Base-by-base conservation (phyloP, 306 rosid species). In the Citrullus colocynthis region DNA sequence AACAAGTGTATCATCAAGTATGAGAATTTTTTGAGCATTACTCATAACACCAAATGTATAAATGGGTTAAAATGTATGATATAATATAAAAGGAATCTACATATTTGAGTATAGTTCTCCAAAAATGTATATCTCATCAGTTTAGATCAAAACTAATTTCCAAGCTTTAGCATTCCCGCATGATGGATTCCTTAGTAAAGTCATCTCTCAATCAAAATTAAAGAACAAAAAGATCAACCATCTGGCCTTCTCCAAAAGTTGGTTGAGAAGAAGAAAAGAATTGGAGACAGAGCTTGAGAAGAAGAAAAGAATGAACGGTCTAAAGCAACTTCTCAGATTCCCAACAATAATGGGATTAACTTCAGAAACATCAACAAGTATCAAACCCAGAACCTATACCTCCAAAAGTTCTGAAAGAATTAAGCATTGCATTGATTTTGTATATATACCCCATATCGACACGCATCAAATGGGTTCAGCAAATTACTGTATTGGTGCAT, bases 311-410 rank as follows among this genome's bases (percentile, higher is more conserved):
- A 20, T 8, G 24, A n/a, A 9, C 77, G 30, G 13, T 18, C 15
- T 49, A 67, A 37, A n/a, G 41, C 34, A 66, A 10, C n/a, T 15
- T 49, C 34, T 41, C 52, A 72, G 44, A 49, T 73, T 51, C 77
- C 60, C 3, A 28, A 16, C 16, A 16, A 72, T 16, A 49, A 28
- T 9, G 20, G 20, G 59, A 9, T 32, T 3, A 37, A 21, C 58
- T 73, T 73, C 61, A 73, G 51, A 54, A 51, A 45, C 76, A 71
- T 70, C 76, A 48, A 39, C 75, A 44, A 20, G 52, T 70, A 70
- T 6, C 57, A 13, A 69, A 45, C 12, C 2, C 14, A 70, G 39
- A 69, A 70, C 57, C 32, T 16, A 44, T 14, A 45, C 21, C 59
- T 49, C 28, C 6, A 7, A 20, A 24, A 44, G 42, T 37, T 66